phyloP scores from a whole-genome alignment of 2,329 filamentous ascomycete species.

The Ilyonectria mors-panacis region DNA sequence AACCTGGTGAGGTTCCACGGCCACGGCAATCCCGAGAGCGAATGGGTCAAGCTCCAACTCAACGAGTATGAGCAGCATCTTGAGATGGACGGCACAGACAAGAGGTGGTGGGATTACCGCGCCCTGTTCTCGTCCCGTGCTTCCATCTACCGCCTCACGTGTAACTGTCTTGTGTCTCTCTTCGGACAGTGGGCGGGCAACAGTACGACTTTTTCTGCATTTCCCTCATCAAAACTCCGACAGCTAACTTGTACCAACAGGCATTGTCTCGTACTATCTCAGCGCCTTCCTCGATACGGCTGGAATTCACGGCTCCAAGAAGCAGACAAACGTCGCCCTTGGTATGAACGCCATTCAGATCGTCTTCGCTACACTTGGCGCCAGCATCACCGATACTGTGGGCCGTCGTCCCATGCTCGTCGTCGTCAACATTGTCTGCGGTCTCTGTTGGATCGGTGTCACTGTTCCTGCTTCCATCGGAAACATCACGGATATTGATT shows the following conservation, averaged over 20 bases:
- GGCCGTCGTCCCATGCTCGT: conserved; percentile 68
- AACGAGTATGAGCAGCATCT: conserved; percentile 62
- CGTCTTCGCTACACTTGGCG: conserved; percentile 63
- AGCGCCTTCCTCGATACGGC: conserved; percentile 65
- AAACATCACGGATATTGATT: conserved; percentile 49
- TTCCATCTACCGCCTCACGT: conserved; percentile 61
- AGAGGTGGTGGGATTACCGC: conserved; percentile 64
- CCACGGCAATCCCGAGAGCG: conserved; percentile 55
- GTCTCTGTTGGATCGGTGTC: conserved; percentile 64
- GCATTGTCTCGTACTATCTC: conserved; percentile 65
- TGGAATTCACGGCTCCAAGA: conserved; percentile 58
- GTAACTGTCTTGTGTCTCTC: conserved; percentile 59
- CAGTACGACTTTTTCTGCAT: conserved; percentile 28
- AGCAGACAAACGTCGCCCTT: conserved; percentile 63
- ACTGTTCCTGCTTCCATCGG: conserved; percentile 60
- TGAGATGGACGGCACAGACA: conserved; percentile 61
- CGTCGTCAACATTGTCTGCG: conserved; percentile 61
- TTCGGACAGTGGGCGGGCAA: conserved; percentile 65
- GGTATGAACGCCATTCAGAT: conserved; percentile 65
- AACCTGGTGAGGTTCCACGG: conserved; percentile 60
- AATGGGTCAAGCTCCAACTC: conserved; percentile 55
- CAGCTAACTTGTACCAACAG: conserved; percentile 27
- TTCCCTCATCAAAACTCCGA: background rate
- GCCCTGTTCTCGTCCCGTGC: conserved; percentile 59
- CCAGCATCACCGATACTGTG: conserved; percentile 62